These are phyloP conservation scores for Oryza punctata DNA, from an alignment of 176 grass and related monocot genomes.

Conservation along the genomic window DNA sequence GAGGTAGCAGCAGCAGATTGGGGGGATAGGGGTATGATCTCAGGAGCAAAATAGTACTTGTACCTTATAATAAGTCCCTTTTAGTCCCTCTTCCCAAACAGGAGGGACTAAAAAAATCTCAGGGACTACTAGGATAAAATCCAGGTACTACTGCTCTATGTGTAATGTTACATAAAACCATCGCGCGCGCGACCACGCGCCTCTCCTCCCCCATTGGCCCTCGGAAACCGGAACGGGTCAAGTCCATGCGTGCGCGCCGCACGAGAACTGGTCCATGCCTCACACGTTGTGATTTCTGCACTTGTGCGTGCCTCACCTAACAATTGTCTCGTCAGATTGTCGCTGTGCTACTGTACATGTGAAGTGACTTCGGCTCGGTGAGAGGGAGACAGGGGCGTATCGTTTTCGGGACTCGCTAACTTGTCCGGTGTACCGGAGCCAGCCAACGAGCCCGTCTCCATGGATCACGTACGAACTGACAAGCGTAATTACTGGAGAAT, in stretches of 20 bases:
- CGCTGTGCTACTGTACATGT: not conserved
- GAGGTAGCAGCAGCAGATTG: no score
- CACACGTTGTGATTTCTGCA: not conserved
- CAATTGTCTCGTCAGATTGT: not conserved
- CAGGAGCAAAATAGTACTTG: no score
- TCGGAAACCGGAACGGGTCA: constrained; percentile 6
- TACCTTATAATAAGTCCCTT: no score
- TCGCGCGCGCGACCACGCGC: constrained; percentile 30
- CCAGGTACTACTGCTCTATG: no score
- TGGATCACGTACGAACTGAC: not conserved
- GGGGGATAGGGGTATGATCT: no score
- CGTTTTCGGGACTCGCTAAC: not conserved
- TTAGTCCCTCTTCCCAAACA: no score
- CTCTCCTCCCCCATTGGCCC: constrained; percentile 15
- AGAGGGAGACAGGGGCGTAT: not conserved
- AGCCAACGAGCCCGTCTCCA: not conserved
- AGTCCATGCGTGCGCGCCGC: not conserved
- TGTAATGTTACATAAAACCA: not conserved
- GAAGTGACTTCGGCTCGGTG: not conserved
- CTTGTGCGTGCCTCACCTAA: not conserved
- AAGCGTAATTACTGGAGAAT: not conserved
- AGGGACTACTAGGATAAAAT: no score
- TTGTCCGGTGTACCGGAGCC: not conserved
- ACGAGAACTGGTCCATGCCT: not conserved
- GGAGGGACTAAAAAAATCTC: no score